Conservation (phyloP, 2,329 filamentous ascomycete genomes). For the Plenodomus tracheiphilus region DNA sequence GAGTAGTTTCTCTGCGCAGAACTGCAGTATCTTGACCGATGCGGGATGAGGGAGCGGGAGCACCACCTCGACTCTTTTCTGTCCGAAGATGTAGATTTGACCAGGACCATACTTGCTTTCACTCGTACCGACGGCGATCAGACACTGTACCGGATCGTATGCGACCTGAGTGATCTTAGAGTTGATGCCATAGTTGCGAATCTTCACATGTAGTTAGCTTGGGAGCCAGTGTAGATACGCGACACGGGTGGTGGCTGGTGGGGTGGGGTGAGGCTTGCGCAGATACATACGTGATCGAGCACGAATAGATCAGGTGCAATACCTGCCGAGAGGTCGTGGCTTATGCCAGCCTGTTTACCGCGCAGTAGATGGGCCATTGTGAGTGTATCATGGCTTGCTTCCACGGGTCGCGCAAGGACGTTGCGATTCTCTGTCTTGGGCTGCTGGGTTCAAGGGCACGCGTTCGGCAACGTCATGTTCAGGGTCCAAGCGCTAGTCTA, state of each 20-base stretch:
- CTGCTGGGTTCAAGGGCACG: slow-evolving; percentile 19
- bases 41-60: slow-evolving; percentile 71
- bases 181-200: slow-evolving; percentile 60
- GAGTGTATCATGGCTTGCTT: slow-evolving; percentile 34
- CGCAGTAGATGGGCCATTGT: slow-evolving; percentile 84
- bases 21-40: slow-evolving; percentile 77
- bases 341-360: slow-evolving; percentile 90
- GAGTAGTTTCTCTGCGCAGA: slow-evolving; percentile 83
- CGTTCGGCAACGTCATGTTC: slow-evolving; percentile 16
- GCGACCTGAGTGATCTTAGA: slow-evolving; percentile 72
- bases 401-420: slow-evolving; percentile 6
- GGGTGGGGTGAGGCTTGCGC: slow-evolving; percentile 22
- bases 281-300: slow-evolving; percentile 71
- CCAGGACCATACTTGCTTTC: slow-evolving; percentile 84
- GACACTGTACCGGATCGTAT: slow-evolving; percentile 91
- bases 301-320: slow-evolving; percentile 77
- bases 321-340: slow-evolving; percentile 84
- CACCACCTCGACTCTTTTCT: slow-evolving; percentile 75
- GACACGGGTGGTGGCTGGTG: neutral
- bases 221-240: slow-evolving; percentile 2
- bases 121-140: slow-evolving; percentile 88
- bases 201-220: slow-evolving; percentile 29
- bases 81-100: slow-evolving; percentile 87
- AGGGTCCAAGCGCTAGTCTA: slow-evolving; percentile 16
- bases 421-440: slow-evolving; percentile 15